Conservation (phyloP, 1,284 basidiomycete genomes). For the Cryptococcus amylolentus region DNA sequence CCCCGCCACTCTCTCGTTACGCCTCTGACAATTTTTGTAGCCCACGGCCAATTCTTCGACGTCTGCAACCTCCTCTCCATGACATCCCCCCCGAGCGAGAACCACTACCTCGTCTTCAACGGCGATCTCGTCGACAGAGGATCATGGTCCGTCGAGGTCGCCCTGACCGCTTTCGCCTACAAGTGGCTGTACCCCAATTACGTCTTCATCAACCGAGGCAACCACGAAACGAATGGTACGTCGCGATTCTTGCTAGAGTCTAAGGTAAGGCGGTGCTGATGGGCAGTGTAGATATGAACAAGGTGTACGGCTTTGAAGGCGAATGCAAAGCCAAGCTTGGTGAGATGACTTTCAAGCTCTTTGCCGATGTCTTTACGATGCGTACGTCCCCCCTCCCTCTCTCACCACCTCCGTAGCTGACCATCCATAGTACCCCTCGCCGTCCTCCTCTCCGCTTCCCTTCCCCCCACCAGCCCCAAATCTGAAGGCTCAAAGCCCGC, state of each 20-base stretch:
- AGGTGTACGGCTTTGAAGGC: constrained; percentile 89
- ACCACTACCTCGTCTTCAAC: constrained; percentile 85
- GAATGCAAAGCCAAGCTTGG: constrained; percentile 95
- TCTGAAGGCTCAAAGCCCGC: constrained; percentile 47
- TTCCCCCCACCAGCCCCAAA: constrained; percentile 55
- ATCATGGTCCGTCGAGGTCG: constrained; percentile 70
- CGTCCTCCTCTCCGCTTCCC: constrained; percentile 73
- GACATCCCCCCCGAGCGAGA: constrained; percentile 76
- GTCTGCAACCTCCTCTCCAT: constrained; percentile 80
- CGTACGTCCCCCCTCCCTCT: constrained; percentile 55
- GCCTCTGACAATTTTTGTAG: constrained; percentile 3
- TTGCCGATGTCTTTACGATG: constrained; percentile 85
- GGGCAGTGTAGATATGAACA: constrained; percentile 60
- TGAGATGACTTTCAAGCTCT: constrained; percentile 82
- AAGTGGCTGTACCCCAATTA: constrained; percentile 91
- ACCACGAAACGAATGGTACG: constrained; percentile 77
- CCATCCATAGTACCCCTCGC: constrained; percentile 73
- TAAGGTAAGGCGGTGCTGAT: constrained; percentile 2
- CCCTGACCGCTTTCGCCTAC: constrained; percentile 87
- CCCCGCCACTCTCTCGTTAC: no score
- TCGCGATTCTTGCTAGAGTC: not conserved
- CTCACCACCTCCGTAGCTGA: not conserved
- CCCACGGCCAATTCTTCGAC: constrained; percentile 77
- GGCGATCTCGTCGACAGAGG: constrained; percentile 95
- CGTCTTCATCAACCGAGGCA: constrained; percentile 90